Evolutionary conservation across 2,329 filamentous ascomycete genomes (phyloP).

Genomic region (Chaetomiaceae sp.): DNA sequence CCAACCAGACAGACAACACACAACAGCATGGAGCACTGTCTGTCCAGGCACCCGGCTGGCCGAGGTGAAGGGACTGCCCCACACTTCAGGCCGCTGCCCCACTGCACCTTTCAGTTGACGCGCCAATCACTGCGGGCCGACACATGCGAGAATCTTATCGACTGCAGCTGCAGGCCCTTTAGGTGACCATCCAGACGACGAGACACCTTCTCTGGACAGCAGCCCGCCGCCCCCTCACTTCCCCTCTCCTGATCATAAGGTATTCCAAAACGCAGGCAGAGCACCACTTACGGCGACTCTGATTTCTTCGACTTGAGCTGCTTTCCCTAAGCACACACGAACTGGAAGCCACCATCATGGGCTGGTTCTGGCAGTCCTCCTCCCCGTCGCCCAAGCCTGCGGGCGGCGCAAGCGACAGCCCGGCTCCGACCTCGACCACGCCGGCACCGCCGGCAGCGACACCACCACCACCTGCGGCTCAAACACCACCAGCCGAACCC

Average conservation of each 20-base stretch:
- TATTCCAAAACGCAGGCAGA: background rate
- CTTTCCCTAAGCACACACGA: background rate
- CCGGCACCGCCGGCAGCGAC: constrained; percentile 12
- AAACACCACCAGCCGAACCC: constrained; percentile 19
- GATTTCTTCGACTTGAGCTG: too few relatives aligned
- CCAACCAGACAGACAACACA: too few relatives aligned
- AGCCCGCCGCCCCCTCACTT: constrained; percentile 5
- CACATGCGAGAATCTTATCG: background rate
- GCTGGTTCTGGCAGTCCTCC: constrained; percentile 53
- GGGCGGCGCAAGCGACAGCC: constrained; percentile 13
- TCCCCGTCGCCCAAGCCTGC: constrained; percentile 24
- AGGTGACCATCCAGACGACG: background rate
- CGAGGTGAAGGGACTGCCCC: too few relatives aligned
- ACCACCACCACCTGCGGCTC: background rate
- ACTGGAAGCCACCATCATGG: constrained; percentile 41
- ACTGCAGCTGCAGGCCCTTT: constrained; percentile 1
- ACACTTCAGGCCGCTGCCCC: background rate
- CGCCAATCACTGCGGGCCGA: background rate
- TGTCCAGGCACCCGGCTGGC: background rate
- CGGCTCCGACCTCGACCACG: constrained; percentile 16
- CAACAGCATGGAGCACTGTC: too few relatives aligned
- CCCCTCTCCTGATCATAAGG: constrained; percentile 5
- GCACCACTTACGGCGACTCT: too few relatives aligned
- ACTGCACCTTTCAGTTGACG: background rate
- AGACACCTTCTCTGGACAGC: background rate